A percentile compares a stretch with the other conserved stretches of the same genome.
Evolutionary conservation across 2,329 filamentous ascomycete species (phyloP).

Genomic region (Pseudocercospora cruenta): DNA sequence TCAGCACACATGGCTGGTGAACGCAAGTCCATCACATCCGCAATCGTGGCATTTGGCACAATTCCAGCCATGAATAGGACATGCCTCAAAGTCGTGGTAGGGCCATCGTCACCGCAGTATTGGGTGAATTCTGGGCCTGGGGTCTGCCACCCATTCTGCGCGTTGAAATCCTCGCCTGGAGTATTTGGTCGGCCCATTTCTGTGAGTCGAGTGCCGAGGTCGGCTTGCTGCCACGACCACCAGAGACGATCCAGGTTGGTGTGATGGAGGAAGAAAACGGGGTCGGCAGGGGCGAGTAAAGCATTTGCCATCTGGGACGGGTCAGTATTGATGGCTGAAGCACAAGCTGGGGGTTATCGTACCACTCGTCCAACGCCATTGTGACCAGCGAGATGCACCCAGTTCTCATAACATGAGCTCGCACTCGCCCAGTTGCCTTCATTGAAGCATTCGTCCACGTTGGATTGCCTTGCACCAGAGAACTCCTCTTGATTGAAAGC

Average conservation of each 20-base stretch:
- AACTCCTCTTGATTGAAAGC: conserved; percentile 20
- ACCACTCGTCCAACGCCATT: conserved; percentile 25
- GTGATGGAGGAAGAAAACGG: conserved; percentile 31
- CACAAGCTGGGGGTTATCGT: neutral
- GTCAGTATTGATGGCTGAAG: neutral
- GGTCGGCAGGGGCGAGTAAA: conserved; percentile 28
- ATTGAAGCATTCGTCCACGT: conserved; percentile 24
- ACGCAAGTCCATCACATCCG: conserved; percentile 25
- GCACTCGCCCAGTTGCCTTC: conserved; percentile 21
- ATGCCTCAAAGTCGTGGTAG: conserved; percentile 26
- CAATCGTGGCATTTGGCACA: conserved; percentile 28
- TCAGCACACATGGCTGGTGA: conserved; percentile 22
- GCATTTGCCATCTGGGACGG: conserved; percentile 26
- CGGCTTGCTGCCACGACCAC: conserved; percentile 25
- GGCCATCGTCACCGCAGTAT: conserved; percentile 23
- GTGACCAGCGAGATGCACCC: conserved; percentile 27
- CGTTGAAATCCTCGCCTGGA: conserved; percentile 22
- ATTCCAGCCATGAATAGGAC: conserved; percentile 28
- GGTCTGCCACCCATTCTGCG: conserved; percentile 21
- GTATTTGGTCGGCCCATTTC: conserved; percentile 28
- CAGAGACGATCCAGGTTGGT: conserved; percentile 30
- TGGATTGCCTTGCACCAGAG: conserved; percentile 16
- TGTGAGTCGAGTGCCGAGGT: conserved; percentile 12
- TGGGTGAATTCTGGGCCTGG: conserved; percentile 29
- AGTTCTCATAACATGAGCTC: conserved; percentile 25